Conservation (phyloP, 176 grass and related monocot genomes). For the Alopecurus myosuroides region DNA sequence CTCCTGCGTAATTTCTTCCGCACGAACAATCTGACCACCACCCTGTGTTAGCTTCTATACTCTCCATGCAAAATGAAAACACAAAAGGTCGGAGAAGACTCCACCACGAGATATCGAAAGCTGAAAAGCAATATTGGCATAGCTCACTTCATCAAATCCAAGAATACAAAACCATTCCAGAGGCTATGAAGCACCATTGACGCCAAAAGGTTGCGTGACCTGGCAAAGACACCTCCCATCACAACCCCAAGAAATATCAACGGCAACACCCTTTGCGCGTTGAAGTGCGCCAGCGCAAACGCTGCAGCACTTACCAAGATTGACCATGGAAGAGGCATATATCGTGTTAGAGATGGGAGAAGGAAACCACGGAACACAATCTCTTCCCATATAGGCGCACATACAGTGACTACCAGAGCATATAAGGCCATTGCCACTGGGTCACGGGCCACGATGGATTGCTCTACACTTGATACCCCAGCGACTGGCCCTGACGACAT, state of each 20-base stretch:
- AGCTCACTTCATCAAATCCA: constrained; percentile 87
- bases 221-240: constrained; percentile 83
- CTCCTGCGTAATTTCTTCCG: constrained; percentile 6
- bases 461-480: constrained; percentile 79
- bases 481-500: constrained; percentile 46
- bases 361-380: constrained; percentile 95
- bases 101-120: neutral
- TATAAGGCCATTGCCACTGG: constrained; percentile 83
- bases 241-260: constrained; percentile 87
- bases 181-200: constrained; percentile 88
- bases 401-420: constrained; percentile 77
- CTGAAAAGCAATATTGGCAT: constrained; percentile 2
- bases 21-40: neutral
- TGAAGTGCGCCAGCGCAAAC: constrained; percentile 92
- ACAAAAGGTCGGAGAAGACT: neutral
- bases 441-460: constrained; percentile 84
- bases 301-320: constrained; percentile 72
- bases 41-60: neutral
- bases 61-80: constrained; percentile 9
- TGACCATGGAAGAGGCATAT: constrained; percentile 77
- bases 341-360: constrained; percentile 84
- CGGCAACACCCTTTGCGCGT: constrained; percentile 81
- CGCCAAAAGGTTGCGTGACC: constrained; percentile 71
- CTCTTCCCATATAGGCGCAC: constrained; percentile 96
- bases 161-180: constrained; percentile 96